These are phyloP conservation scores for Cyclotella baltica DNA, from an alignment of 108 stramenopile genomes.

Conservation along the genomic window DNA sequence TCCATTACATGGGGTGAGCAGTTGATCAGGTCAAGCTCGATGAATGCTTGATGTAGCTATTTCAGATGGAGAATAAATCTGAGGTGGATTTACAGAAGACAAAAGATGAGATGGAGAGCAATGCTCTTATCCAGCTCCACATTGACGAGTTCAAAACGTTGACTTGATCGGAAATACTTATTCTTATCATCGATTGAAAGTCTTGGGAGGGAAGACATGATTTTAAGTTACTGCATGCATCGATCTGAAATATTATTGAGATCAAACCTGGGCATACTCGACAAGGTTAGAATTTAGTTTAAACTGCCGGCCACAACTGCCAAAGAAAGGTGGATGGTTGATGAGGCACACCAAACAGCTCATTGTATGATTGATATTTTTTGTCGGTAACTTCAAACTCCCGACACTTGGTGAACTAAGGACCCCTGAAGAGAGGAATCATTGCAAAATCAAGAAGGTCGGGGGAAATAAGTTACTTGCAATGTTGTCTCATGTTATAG, in stretches of 20 bases:
- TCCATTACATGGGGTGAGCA: neutral
- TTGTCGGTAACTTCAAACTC: constrained; percentile 5
- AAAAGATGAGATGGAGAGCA: neutral
- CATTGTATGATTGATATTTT: neutral
- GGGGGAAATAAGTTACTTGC: neutral
- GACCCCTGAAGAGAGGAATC: neutral
- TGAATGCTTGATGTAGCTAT: constrained; percentile 10
- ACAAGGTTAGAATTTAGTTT: constrained; percentile 3
- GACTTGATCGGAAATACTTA: neutral
- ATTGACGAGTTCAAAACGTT: neutral
- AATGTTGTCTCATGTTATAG: neutral
- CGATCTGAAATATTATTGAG: neutral
- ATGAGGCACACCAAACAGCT: neutral
- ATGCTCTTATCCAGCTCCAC: neutral
- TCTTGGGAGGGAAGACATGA: neutral
- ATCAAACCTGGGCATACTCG: neutral
- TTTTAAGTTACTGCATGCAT: neutral
- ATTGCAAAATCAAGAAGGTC: neutral
- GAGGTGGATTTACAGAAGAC: no score
- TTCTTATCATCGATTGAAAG: neutral
- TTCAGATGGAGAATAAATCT: neutral
- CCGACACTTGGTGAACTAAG: neutral
- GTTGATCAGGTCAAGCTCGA: neutral
- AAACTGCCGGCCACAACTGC: neutral
- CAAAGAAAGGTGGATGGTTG: neutral